Conservation (phyloP, 257 asterid species). For the Solanum piurae region DNA sequence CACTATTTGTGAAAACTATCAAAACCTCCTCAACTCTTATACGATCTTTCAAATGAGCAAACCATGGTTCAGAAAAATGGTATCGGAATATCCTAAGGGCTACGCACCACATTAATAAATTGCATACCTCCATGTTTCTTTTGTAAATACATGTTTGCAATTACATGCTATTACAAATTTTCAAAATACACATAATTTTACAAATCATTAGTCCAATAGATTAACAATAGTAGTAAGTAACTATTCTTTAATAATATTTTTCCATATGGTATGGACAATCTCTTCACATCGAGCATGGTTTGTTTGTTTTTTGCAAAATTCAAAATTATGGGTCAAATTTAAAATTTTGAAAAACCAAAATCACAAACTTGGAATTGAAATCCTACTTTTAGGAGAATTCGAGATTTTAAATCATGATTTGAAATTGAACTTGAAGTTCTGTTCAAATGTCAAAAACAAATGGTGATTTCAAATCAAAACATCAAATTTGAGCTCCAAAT, state of each 20-base stretch:
- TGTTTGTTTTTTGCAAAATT: neutral
- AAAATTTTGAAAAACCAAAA: neutral
- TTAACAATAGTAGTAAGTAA: neutral
- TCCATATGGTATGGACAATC: neutral
- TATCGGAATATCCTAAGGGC: neutral
- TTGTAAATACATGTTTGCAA: neutral
- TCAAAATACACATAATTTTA: neutral
- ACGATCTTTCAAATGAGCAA: neutral
- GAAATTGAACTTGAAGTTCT: neutral
- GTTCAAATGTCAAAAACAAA: neutral
- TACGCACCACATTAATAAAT: neutral
- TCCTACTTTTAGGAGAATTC: neutral
- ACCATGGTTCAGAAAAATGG: neutral
- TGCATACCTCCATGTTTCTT: neutral
- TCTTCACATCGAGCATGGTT: neutral
- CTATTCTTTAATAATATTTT: neutral
- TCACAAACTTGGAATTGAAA: neutral
- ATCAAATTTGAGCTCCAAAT: neutral
- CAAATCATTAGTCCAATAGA: neutral
- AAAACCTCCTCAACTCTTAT: neutral
- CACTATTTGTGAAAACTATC: neutral
- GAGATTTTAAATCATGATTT: neutral
- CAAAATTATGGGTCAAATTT: neutral
- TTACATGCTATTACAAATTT: neutral
- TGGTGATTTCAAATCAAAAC: neutral